phyloP scores from a whole-genome alignment of 2,329 filamentous ascomycete species.

The Neocucurbitaria cava region DNA sequence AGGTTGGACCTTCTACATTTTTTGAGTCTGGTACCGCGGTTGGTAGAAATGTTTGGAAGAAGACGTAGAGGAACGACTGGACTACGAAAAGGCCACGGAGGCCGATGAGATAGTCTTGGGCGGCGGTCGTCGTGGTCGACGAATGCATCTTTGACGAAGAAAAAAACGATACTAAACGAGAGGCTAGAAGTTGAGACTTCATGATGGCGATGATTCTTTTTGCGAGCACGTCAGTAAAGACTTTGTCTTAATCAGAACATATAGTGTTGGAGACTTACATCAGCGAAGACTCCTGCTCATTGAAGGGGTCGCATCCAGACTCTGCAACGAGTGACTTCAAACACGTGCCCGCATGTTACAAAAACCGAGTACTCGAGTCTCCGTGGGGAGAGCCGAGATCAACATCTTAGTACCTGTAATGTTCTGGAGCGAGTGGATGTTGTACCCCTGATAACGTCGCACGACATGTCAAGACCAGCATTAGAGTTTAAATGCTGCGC shows the following conservation, averaged over 20 bases:
- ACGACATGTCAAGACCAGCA: conserved; percentile 1
- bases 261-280: neutral
- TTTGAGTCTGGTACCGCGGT: conserved; percentile 47
- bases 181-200: conserved; percentile 22
- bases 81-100: conserved; percentile 54
- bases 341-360: conserved; percentile 6
- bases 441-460: neutral
- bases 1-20: conserved; percentile 47
- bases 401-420: conserved; percentile 14
- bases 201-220: conserved; percentile 13
- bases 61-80: conserved; percentile 54
- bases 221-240: neutral
- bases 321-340: conserved; percentile 6
- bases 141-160: conserved; percentile 14
- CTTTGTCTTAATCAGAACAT: neutral
- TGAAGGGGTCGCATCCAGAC: neutral
- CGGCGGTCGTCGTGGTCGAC: conserved; percentile 17
- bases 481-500: neutral
- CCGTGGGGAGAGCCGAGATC: conserved; percentile 31
- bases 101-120: conserved; percentile 51
- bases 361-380: conserved; percentile 5
- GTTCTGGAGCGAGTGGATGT: neutral
- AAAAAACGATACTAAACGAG: conserved; percentile 20
- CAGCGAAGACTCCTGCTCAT: neutral
- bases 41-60: conserved; percentile 55